A percentile compares a stretch with the other conserved stretches of the same genome.
Conservation (phyloP, 176 grass and related monocot species). For the Carex cristatella region DNA sequence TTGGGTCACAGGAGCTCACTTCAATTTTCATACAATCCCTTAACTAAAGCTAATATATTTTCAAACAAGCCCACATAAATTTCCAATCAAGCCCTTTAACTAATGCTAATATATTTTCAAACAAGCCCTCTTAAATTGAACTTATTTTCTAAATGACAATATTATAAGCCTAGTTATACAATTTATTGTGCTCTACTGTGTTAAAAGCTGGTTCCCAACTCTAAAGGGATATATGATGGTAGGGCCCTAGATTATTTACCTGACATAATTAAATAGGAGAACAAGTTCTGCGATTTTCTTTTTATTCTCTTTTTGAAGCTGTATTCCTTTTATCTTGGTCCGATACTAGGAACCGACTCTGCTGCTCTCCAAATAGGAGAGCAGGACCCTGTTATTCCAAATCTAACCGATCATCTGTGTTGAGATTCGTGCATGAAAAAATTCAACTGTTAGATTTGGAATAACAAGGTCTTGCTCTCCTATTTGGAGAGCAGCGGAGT, state of each 20-base stretch:
- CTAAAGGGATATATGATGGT: background rate
- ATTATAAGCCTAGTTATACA: slow-evolving; percentile 5
- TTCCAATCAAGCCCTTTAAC: background rate
- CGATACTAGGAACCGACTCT: background rate
- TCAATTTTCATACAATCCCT: background rate
- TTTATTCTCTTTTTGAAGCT: slow-evolving; percentile 1
- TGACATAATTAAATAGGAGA: background rate
- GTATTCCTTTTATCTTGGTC: slow-evolving; percentile 24
- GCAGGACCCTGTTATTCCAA: no score
- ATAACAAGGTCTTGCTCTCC: no score
- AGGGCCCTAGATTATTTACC: slow-evolving; percentile 8
- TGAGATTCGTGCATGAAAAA: no score
- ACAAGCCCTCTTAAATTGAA: background rate
- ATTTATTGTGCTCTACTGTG: slow-evolving; percentile 3
- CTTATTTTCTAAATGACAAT: background rate
- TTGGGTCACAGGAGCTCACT: background rate
- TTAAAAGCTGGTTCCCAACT: background rate
- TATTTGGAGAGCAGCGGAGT: no score
- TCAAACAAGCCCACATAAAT: background rate
- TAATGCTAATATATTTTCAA: background rate
- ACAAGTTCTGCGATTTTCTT: background rate
- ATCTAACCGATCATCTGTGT: no score
- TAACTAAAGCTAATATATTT: no score
- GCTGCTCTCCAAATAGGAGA: no score
- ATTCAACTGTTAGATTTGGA: no score